Evolutionary conservation across 2,329 filamentous ascomycete species (phyloP).

Genomic region (Cladosporium halotolerans): DNA sequence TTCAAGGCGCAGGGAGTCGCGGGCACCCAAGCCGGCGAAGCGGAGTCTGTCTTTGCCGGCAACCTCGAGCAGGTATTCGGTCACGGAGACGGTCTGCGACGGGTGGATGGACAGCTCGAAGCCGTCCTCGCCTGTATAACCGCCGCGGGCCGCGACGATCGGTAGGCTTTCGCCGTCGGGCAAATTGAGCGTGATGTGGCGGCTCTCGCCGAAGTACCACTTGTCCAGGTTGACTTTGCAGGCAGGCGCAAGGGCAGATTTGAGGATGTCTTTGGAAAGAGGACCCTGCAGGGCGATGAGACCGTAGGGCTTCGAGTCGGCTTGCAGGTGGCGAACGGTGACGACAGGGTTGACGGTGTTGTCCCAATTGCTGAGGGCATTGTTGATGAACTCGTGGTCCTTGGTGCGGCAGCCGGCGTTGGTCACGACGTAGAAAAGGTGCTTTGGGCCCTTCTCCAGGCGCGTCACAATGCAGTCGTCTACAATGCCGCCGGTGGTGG

Average conservation of each 20-base stretch:
- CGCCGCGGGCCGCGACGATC: constrained; percentile 75
- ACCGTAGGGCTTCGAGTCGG: constrained; percentile 56
- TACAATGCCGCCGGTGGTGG: constrained; percentile 78
- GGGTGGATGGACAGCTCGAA: constrained; percentile 88
- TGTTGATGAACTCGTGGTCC: constrained; percentile 69
- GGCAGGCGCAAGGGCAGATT: constrained; percentile 51
- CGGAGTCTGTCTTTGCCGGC: constrained; percentile 58
- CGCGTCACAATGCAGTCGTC: constrained; percentile 90
- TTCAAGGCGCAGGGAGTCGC: constrained; percentile 88
- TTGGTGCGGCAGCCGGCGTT: constrained; percentile 91
- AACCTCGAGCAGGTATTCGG: constrained; percentile 61
- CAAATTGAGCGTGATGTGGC: constrained; percentile 59
- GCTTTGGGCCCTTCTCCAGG: constrained; percentile 47
- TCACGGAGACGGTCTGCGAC: constrained; percentile 57
- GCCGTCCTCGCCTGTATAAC: constrained; percentile 96
- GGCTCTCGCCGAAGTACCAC: constrained; percentile 76
- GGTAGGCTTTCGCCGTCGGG: constrained; percentile 47
- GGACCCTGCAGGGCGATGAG: constrained; percentile 89
- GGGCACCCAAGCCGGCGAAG: constrained; percentile 80
- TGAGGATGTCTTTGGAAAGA: constrained; percentile 62
- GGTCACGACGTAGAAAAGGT: constrained; percentile 82
- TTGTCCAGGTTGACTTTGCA: constrained; percentile 49
- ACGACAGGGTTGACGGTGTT: constrained; percentile 41
- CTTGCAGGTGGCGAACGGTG: constrained; percentile 26
- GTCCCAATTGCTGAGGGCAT: constrained; percentile 59